Conservation (phyloP, 805 yeast genomes). For the Naumovozyma dairenensis region DNA sequence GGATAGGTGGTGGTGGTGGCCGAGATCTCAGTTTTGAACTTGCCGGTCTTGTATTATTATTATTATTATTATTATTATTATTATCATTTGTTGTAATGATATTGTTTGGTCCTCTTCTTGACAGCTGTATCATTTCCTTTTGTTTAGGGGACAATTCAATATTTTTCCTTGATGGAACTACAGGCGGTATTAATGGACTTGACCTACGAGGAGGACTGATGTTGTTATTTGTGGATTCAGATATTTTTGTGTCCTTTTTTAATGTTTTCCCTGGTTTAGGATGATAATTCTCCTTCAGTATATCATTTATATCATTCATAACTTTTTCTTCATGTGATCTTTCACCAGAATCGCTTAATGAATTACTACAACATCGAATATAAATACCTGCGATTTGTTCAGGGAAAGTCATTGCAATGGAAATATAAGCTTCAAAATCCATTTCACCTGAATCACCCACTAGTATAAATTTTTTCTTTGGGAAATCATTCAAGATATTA, state of each 20-base stretch:
- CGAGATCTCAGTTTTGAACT: constrained; percentile 6
- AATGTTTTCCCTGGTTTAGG: too few relatives aligned
- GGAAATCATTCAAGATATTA: constrained; percentile 62
- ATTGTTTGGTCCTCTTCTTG: too few relatives aligned
- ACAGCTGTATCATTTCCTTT: too few relatives aligned
- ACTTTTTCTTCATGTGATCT: constrained; percentile 17
- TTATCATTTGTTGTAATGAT: too few relatives aligned
- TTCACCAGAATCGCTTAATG: constrained; percentile 49
- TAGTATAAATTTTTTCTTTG: constrained; percentile 65
- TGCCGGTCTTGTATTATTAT: neutral
- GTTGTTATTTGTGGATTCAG: too few relatives aligned
- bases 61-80: constrained; percentile 13
- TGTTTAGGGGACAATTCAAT: too few relatives aligned
- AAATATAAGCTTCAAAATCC: constrained; percentile 84
- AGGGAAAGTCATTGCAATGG: constrained; percentile 54
- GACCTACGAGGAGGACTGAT: too few relatives aligned
- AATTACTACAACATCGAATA: constrained; percentile 65
- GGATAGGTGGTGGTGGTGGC: constrained; percentile 26
- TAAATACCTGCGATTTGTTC: constrained; percentile 61
- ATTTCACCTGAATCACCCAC: constrained; percentile 95
- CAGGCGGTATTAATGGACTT: neutral
- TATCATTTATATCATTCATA: constrained; percentile 24
- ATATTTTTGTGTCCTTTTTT: too few relatives aligned
- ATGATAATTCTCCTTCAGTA: constrained; percentile 10
- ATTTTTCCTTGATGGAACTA: neutral